Percentiles rank a stretch among this genome's conserved stretches.
phyloP scores from a whole-genome alignment of 306 rosid species.

The Leucaena leucocephala region DNA sequence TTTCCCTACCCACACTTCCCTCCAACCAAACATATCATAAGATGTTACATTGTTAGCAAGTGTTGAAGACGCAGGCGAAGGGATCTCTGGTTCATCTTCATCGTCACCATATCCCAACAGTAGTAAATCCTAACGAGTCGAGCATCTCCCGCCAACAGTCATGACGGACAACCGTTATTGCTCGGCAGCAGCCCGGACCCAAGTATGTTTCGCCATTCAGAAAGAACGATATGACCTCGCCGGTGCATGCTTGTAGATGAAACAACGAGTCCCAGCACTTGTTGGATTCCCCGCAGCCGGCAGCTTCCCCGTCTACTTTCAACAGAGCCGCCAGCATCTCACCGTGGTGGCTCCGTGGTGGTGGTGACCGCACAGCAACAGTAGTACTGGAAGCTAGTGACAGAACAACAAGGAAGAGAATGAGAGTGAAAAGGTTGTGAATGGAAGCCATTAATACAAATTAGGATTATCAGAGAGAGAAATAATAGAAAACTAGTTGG shows the following conservation, averaged over 20 bases:
- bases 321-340: conserved; percentile 35
- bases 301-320: conserved; percentile 31
- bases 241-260: conserved; percentile 56
- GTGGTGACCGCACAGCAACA: conserved; percentile 3
- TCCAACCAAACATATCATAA: too few species aligned
- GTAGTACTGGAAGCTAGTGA: background rate
- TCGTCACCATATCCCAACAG: conserved; percentile 52
- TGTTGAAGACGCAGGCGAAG: background rate
- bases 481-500: background rate
- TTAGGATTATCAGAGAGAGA: background rate
- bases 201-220: conserved; percentile 55
- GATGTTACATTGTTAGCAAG: background rate
- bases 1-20: too few species aligned
- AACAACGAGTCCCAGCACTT: conserved; percentile 66
- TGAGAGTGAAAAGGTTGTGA: conserved; percentile 1
- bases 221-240: conserved; percentile 59
- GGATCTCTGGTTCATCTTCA: background rate
- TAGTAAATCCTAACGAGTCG: conserved; percentile 55
- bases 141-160: conserved; percentile 72
- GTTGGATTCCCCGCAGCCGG: conserved; percentile 28
- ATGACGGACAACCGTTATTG: conserved; percentile 49
- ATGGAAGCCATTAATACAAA: conserved; percentile 14
- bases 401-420: background rate
- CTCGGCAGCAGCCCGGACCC: conserved; percentile 57
- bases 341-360: background rate